These are phyloP conservation scores for Chlamydomonas sphaeroides DNA, from an alignment of 139 green algal genomes.

Conservation along the genomic window DNA sequence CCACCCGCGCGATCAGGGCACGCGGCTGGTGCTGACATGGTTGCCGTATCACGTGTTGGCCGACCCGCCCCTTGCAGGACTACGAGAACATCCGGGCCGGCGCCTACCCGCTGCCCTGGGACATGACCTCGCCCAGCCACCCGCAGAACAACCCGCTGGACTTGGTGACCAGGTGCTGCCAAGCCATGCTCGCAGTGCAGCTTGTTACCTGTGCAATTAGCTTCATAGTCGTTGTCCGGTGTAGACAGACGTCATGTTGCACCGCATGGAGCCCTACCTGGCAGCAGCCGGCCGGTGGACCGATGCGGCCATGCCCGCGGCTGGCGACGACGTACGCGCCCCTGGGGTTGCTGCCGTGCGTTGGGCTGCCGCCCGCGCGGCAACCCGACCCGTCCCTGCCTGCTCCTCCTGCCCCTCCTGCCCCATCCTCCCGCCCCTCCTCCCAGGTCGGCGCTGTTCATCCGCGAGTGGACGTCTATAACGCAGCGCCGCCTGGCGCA, in stretches of 20 bases:
- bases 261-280: too few species aligned
- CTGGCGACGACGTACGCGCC: background rate
- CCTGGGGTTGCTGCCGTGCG: background rate
- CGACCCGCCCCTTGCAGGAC: background rate
- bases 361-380: background rate
- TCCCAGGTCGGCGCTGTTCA: slow-evolving; percentile 49
- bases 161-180: slow-evolving; percentile 44
- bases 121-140: slow-evolving; percentile 79
- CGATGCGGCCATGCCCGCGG: too few species aligned
- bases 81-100: too few species aligned
- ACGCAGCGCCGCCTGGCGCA: slow-evolving; percentile 51
- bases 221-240: too few species aligned
- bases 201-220: background rate
- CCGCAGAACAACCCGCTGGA: slow-evolving; percentile 82
- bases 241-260: too few species aligned
- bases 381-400: too few species aligned
- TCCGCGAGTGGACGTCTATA: slow-evolving; percentile 63
- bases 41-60: too few species aligned
- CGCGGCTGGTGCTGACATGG: too few species aligned
- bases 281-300: too few species aligned
- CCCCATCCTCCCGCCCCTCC: background rate
- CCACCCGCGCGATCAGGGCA: background rate
- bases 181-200: background rate
- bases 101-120: slow-evolving; percentile 75
- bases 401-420: too few species aligned